phyloP scores from a whole-genome alignment of 2,329 filamentous ascomycete species.

The Claviceps paspali region DNA sequence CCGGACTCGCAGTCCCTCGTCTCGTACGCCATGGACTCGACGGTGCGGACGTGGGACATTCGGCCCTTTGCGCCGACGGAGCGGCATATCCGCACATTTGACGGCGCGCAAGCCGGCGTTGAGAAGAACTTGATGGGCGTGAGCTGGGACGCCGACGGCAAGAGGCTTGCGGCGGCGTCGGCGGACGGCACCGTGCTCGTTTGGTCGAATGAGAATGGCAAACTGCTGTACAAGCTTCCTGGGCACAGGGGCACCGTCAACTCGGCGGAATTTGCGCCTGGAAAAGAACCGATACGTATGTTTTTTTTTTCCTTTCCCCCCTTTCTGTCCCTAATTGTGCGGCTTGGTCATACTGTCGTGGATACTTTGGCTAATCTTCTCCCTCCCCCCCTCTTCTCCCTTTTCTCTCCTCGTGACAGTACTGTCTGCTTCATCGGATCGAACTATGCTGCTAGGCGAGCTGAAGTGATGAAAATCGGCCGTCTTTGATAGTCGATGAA shows the following conservation, averaged over 20 bases:
- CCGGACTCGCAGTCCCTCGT: constrained; percentile 82
- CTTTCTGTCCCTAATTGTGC: neutral
- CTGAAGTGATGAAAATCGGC: constrained; percentile 31
- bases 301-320: constrained; percentile 11
- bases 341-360: neutral
- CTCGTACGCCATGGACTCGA: constrained; percentile 88
- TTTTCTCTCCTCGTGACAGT: constrained; percentile 35
- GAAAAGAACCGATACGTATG: constrained; percentile 76
- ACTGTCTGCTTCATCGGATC: constrained; percentile 79
- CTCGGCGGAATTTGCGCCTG: constrained; percentile 78
- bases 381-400: neutral
- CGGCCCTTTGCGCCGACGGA: constrained; percentile 85
- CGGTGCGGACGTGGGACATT: constrained; percentile 90
- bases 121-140: constrained; percentile 87
- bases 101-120: constrained; percentile 73
- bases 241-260: constrained; percentile 94
- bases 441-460: constrained; percentile 71
- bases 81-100: constrained; percentile 72
- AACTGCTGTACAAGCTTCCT: constrained; percentile 84
- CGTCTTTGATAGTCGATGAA: too few species aligned
- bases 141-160: constrained; percentile 77
- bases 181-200: constrained; percentile 83
- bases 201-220: constrained; percentile 80
- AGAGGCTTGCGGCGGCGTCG: constrained; percentile 75
- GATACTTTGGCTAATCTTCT: constrained; percentile 17